Base-by-base conservation (phyloP, 2,329 filamentous ascomycete genomes). In the Rhinocladiella mackenziei region DNA sequence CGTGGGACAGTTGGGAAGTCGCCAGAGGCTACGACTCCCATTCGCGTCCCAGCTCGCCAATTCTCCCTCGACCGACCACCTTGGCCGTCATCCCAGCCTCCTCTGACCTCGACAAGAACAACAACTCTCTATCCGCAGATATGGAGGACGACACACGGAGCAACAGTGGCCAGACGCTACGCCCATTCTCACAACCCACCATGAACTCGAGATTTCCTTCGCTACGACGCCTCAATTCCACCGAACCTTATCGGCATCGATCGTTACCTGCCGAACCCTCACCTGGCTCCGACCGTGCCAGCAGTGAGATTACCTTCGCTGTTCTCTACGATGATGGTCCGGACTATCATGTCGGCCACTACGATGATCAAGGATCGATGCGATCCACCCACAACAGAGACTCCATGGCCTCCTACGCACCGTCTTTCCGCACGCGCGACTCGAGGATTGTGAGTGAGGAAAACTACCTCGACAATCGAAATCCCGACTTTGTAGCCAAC, bases 151-250 rank as follows among this genome's bases (percentile, higher is more conserved):
- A 55, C 35, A 46, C 39, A n/a, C 37, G 39, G 39, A 45, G 45
- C 43, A 49, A 47, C 32, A 51, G 43, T 29, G 50, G 50, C 20
- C 35, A 47, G 25, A 46, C 43, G 23, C 46, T 55, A 30, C 51
- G 55, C 19, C 55, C 55, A 13, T 42, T 56, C 22, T 57, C 55
- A 34, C 43, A 50, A 43, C 55, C 55, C 3, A 48, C 43, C 15
- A 35, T 52, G 31, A 55, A 55, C 29, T 57, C 55, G 39, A 52
- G 55, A 43, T 57, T 57, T 38, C 55, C 55, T n/a, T 57, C 55
- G 38, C 37, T 57, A 39, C 44, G 55, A 46, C 48, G 53, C 14
- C 35, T 56, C 31, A 56, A 56, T 28, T 54, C 50, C 4, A 53
- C 51, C 30, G 55, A 57, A 38, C 48, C 53, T 20, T 56, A 56